Conservation (phyloP, 1,139 yeast species). For the Debaryomyces udenii region DNA sequence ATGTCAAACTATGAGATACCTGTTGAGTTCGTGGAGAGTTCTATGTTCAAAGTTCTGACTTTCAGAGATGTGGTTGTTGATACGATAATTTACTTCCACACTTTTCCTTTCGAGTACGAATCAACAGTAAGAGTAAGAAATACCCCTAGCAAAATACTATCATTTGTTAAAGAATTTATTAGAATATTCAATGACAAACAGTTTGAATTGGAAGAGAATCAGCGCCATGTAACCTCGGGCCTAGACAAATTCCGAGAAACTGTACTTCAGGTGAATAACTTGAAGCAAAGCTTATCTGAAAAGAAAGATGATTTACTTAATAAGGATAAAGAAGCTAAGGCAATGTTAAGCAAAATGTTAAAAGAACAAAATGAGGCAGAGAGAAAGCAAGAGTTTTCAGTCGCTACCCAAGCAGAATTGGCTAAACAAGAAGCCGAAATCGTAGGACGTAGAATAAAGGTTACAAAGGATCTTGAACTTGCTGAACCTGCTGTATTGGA, state of each 20-base stretch:
- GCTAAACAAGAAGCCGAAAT: constrained; percentile 69
- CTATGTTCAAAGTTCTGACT: constrained; percentile 21
- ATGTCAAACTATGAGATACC: constrained; percentile 42
- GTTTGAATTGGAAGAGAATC: constrained; percentile 60
- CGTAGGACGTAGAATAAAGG: constrained; percentile 54
- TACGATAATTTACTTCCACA: constrained; percentile 52
- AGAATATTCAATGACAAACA: constrained; percentile 47
- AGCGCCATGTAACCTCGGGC: constrained; percentile 74
- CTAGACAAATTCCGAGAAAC: constrained; percentile 78
- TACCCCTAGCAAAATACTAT: constrained; percentile 57
- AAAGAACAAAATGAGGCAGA: constrained; percentile 91
- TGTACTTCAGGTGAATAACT: constrained; percentile 66
- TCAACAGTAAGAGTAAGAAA: constrained; percentile 14
- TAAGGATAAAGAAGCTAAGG: constrained; percentile 72
- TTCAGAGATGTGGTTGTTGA: constrained; percentile 54
- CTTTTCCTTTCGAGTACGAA: constrained; percentile 18
- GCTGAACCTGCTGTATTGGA: constrained; percentile 87
- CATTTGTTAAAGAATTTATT: constrained; percentile 53
- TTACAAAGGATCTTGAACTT: constrained; percentile 62
- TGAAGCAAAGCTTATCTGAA: constrained; percentile 55
- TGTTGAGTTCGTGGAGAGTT: constrained; percentile 19
- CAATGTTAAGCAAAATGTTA: constrained; percentile 77
- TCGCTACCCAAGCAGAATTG: constrained; percentile 72
- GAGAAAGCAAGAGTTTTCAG: constrained; percentile 82
- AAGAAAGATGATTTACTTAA: constrained; percentile 52